Conservation (phyloP, 2,329 filamentous ascomycete genomes). For the Fusarium oxysporum region DNA sequence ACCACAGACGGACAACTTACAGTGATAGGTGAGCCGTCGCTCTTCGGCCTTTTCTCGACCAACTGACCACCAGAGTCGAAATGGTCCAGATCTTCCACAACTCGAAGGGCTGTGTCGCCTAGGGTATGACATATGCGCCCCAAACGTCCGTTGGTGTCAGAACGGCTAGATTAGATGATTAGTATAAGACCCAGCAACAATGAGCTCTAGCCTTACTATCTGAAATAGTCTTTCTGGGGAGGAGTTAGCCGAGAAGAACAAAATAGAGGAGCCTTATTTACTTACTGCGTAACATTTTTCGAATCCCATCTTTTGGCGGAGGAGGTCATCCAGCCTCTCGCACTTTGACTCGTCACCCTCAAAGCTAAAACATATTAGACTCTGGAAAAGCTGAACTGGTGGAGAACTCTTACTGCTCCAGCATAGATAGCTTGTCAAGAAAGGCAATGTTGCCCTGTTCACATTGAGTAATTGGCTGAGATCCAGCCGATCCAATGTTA, state of each 20-base stretch:
- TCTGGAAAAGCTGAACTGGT: accelerated
- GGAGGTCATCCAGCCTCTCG: background rate
- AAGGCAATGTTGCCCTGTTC: background rate
- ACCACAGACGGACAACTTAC: background rate
- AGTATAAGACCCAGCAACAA: background rate
- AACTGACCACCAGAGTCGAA: background rate
- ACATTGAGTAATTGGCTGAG: background rate
- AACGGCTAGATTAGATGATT: background rate
- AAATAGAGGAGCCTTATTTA: accelerated
- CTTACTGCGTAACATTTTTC: background rate
- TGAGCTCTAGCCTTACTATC: background rate
- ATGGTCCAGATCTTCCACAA: background rate
- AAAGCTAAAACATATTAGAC: background rate
- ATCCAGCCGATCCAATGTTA: background rate
- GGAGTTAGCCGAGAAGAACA: background rate
- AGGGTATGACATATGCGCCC: accelerated
- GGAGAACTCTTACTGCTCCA: background rate
- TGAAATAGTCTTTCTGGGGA: background rate
- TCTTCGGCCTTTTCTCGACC: background rate
- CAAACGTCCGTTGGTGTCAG: background rate
- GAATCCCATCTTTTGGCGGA: background rate
- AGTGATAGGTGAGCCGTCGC: background rate
- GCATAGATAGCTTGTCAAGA: background rate
- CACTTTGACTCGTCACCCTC: background rate
- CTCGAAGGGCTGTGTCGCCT: background rate